Evolutionary conservation across 352 stramenopile species (phyloP), one percentile per base, ranked within the genome.

Genomic region (Globisporangium apiculatum): DNA sequence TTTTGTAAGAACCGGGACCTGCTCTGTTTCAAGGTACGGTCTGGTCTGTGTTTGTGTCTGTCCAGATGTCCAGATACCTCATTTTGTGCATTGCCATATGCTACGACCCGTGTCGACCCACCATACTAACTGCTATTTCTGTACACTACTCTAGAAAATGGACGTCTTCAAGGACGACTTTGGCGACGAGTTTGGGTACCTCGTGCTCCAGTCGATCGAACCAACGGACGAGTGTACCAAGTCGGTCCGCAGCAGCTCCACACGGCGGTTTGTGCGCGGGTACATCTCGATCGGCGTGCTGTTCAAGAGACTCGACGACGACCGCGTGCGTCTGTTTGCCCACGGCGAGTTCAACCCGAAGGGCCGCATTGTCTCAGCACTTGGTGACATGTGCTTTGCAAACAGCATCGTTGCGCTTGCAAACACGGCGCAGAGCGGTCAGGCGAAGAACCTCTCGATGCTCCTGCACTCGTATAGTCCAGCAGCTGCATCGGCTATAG

Each of bases 181-280:
- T 5, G 75, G 77, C n/a, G 71, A 87, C 48, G 79, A 89, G 12
- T 60, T 89, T 46, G 82, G 79, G 15, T 88, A 79, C 56, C 55
- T 91, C 49, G 79, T 86, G 49, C 58, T 89, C 48, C 79, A 88
- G 40, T 89, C 82, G 2, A 79, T 91, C 51, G 79, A 91, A 48
- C 64, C 64, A 5, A 61, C 66, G 17, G 70, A 71, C 2, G 72
- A 75, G 31, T 65, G 60, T 41, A 38, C 40, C 48, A 52, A 50
- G 53, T 50, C 14, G 50, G 59, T 49, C 54, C 36, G n/a, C 46
- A 31, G 10, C 49, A 37, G 54, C 61, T 11, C 64, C 64, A 7
- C 24, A 31, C 2, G 37, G 56, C 51, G 68, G 11, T 86, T 72
- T 59, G 77, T 91, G 35, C 73, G 82, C 24, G 82, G 77, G 38